Evolutionary conservation across 805 yeast species (phyloP).

Genomic region (Candida ulmi): DNA sequence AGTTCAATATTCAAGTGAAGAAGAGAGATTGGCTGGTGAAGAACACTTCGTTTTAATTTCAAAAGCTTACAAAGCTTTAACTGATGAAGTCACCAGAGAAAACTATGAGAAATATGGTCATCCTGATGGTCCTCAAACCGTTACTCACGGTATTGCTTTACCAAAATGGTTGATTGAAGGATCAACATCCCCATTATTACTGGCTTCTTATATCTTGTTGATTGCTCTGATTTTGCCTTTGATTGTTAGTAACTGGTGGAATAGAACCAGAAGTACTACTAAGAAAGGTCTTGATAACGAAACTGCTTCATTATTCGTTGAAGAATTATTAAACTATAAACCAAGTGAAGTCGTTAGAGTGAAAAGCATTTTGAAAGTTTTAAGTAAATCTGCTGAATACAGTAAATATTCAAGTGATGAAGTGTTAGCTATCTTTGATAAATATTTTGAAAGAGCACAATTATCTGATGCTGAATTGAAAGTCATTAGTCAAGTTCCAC

Average conservation of each 20-base stretch:
- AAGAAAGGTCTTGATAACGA: constrained; percentile 75
- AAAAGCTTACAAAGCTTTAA: constrained; percentile 90
- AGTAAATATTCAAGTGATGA: constrained; percentile 38
- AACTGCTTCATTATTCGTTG: constrained; percentile 77
- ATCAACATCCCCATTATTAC: constrained; percentile 58
- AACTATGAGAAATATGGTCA: constrained; percentile 88
- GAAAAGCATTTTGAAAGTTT: constrained; percentile 49
- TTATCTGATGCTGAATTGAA: constrained; percentile 36
- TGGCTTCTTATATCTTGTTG: constrained; percentile 59
- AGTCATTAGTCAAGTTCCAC: constrained; percentile 59
- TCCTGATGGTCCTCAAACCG: constrained; percentile 95
- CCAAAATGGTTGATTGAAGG: constrained; percentile 90
- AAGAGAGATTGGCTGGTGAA: constrained; percentile 56
- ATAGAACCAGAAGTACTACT: constrained; percentile 69
- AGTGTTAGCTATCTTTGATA: constrained; percentile 44
- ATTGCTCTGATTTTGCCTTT: constrained; percentile 78
- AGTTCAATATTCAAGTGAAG: constrained; percentile 55
- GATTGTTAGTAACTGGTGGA: constrained; percentile 89
- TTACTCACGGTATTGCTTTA: constrained; percentile 88
- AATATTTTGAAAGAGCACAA: constrained; percentile 52
- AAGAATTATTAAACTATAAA: constrained; percentile 64
- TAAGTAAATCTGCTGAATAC: constrained; percentile 67
- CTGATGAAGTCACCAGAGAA: constrained; percentile 80
- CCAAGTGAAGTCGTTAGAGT: constrained; percentile 61
- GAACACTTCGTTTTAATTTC: constrained; percentile 73